These are phyloP conservation scores for Mollisia scopiformis DNA, from an alignment of 2,329 filamentous ascomycete genomes.

Conservation along the genomic window DNA sequence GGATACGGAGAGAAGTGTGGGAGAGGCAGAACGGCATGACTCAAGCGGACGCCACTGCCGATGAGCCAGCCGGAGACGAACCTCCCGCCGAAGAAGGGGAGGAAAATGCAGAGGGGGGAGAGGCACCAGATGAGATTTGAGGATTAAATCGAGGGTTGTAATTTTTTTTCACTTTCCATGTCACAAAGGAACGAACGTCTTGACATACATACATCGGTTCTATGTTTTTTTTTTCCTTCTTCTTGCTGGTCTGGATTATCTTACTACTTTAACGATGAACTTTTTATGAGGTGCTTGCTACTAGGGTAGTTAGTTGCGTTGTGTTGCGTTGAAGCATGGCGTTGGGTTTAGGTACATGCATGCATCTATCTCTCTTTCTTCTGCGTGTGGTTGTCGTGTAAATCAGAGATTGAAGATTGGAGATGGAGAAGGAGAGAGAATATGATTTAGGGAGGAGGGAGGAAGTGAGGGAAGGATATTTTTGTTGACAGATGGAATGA, in stretches of 20 bases:
- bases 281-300: conserved; percentile 4
- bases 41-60: conserved; percentile 29
- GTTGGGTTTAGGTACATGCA: background rate
- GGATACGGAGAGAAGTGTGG: conserved; percentile 79
- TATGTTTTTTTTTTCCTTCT: too few relatives aligned
- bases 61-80: conserved; percentile 7
- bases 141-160: background rate
- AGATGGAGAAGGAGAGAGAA: too few relatives aligned
- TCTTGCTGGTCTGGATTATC: background rate
- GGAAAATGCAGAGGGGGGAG: background rate
- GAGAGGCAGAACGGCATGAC: conserved; percentile 61
- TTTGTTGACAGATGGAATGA: background rate
- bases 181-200: too few relatives aligned
- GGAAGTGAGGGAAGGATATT: too few relatives aligned
- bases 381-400: background rate
- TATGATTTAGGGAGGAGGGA: too few relatives aligned
- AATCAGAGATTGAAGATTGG: background rate
- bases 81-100: conserved; percentile 3
- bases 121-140: background rate
- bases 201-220: too few relatives aligned
- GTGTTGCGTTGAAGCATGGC: conserved; percentile 10
- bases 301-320: background rate
- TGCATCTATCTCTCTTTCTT: background rate
- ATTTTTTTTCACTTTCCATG: conserved; percentile 1
- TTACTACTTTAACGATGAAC: conserved; percentile 1